Base-by-base conservation (phyloP, 495 filamentous ascomycete genomes). In the Podospora anserina region DNA sequence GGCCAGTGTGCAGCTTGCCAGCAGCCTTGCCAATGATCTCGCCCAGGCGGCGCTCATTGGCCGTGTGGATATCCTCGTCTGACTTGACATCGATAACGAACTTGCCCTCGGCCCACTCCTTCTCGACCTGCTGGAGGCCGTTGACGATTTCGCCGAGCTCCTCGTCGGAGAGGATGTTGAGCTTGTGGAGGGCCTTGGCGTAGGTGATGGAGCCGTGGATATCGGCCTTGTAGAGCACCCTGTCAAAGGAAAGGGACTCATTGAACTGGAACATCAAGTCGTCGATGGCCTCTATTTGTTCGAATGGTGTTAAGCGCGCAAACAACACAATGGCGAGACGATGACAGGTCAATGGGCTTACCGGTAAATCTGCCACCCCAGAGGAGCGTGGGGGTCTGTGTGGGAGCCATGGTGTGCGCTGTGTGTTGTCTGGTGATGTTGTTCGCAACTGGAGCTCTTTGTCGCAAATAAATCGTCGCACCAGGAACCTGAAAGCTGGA, bases 1-100 rank as follows among this genome's bases (percentile, higher is more conserved):
- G 88, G 44, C 94, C 94, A 2, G 94, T 97, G 83, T 97, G 94
- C 68, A 97, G 86, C 81, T 97, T 97, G 5, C 94, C 94, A 2
- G 89, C 93, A 39, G 93, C 89, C 2, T 91, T 85, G 72, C 94
- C 94, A 57, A 97, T 92, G 69, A 97, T 84, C 82, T 98, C 95
- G 54, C 90, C 90, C 23, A 98, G 82, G 55, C 94, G 87, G 64
- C 94, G 89, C 84, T 97, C 94, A 74, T 97, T 97, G 66, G 94
- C 93, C 0, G 94, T 97, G 80, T 97, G 94, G 70, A 96, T 96
- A 64, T 84, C 82, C 72, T 91, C 90, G 69, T 93, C 90, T 68
- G 87, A 84, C 64, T 83, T 87, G 5, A 84, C 79, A 15, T 86
- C 80, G 69, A 90, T 87, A 61, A 79, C 74, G 80, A 93, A 93